Evolutionary conservation across 2,329 filamentous ascomycete genomes (phyloP).

Genomic region (Cadophora sp.): DNA sequence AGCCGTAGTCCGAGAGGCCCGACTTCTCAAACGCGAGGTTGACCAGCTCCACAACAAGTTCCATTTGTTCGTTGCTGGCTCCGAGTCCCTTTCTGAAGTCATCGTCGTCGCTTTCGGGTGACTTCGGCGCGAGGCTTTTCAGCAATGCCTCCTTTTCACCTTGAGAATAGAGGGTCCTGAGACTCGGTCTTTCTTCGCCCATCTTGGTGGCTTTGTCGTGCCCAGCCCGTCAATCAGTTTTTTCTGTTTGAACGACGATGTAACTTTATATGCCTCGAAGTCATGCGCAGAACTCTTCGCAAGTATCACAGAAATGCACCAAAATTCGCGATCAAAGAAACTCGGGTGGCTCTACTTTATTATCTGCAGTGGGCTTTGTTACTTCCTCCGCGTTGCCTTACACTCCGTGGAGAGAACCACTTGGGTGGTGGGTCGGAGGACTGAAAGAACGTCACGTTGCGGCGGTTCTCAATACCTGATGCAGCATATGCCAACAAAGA

Average conservation of each 20-base stretch:
- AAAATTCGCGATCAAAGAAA: neutral
- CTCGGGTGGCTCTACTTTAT: neutral
- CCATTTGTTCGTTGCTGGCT: neutral
- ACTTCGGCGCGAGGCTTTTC: neutral
- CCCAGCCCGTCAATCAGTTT: neutral
- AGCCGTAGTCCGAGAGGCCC: neutral
- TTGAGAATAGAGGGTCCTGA: neutral
- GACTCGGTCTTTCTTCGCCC: neutral
- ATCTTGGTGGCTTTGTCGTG: neutral
- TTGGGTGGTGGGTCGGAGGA: no score
- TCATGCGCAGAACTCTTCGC: no score
- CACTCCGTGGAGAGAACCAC: neutral
- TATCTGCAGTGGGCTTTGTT: neutral
- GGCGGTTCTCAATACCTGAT: neutral
- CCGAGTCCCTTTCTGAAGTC: slow-evolving; percentile 13
- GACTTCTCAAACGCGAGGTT: slow-evolving; percentile 8
- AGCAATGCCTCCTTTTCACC: slow-evolving; percentile 4
- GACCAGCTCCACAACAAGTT: neutral
- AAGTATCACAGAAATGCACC: neutral
- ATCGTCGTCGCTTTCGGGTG: neutral
- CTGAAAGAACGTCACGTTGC: neutral
- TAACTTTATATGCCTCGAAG: neutral
- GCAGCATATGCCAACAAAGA: neutral
- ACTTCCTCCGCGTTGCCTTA: neutral
- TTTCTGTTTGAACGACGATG: neutral